phyloP scores from a whole-genome alignment of 2,329 filamentous ascomycete species.

The Neonectria neomacrospora region DNA sequence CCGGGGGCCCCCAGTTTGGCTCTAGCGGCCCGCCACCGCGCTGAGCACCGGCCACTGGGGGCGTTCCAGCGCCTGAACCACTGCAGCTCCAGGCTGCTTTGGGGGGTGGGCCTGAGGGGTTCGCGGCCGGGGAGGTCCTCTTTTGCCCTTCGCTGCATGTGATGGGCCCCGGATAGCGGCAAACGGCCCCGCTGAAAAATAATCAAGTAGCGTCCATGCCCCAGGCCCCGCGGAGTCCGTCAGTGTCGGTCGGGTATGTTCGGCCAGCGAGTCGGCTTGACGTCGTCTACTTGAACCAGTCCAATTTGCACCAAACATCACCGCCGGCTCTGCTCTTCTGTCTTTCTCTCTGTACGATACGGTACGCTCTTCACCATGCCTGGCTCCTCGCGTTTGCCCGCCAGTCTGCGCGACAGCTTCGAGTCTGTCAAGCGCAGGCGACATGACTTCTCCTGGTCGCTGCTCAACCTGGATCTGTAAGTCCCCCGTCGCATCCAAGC shows the following conservation, averaged over 20 bases:
- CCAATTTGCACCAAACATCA: constrained; percentile 20
- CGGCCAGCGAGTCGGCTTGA: constrained; percentile 8
- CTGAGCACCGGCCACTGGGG: background rate
- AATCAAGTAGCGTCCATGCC: constrained; percentile 47
- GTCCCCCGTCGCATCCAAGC: constrained; percentile 46
- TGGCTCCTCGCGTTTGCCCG: constrained; percentile 75
- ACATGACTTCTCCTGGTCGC: constrained; percentile 65
- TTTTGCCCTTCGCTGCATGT: constrained; percentile 37
- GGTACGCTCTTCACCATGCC: constrained; percentile 59
- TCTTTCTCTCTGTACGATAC: constrained; percentile 3
- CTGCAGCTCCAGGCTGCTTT: constrained; percentile 29
- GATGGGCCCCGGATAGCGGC: constrained; percentile 36
- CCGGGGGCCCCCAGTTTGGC: background rate
- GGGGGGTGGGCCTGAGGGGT: constrained; percentile 7
- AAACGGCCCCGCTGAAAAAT: constrained; percentile 44
- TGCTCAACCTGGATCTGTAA: constrained; percentile 77
- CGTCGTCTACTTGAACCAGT: constrained; percentile 35
- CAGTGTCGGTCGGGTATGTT: background rate
- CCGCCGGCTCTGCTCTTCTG: constrained; percentile 14
- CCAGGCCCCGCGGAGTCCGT: constrained; percentile 37
- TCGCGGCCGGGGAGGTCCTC: background rate
- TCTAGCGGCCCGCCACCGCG: constrained; percentile 7
- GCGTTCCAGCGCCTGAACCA: constrained; percentile 13
- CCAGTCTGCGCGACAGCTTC: constrained; percentile 76
- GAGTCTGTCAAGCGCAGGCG: constrained; percentile 68